Percentiles rank a stretch among this genome's conserved stretches.
Evolutionary conservation across 2,329 filamentous ascomycete species (phyloP).

Genomic region (Fusarium caatingaense): DNA sequence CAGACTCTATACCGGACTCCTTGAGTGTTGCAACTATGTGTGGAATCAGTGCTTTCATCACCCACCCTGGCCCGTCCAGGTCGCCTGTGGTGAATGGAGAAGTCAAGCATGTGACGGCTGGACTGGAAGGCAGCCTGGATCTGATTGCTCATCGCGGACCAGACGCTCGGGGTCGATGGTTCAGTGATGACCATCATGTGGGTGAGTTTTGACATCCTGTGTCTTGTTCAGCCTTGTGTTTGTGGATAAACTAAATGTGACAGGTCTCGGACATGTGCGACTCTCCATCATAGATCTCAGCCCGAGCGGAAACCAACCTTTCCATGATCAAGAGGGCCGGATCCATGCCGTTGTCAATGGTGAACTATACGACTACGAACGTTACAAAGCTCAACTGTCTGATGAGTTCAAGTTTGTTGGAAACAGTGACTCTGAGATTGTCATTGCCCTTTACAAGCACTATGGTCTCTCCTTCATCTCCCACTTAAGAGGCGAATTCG

Average conservation of each 20-base stretch:
- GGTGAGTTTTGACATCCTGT: neutral
- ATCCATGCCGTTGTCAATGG: constrained; percentile 3
- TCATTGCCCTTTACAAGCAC: constrained; percentile 7
- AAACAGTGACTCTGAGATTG: constrained; percentile 10
- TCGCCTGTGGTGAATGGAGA: neutral
- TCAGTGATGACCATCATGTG: neutral
- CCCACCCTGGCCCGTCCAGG: neutral
- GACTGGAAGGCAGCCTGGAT: constrained; percentile 2
- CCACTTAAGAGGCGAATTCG: neutral
- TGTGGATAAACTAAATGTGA: no score
- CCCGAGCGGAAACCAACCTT: neutral
- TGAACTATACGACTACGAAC: constrained; percentile 1
- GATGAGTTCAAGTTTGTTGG: constrained; percentile 3
- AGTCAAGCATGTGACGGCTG: neutral
- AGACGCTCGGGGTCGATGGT: constrained; percentile 7
- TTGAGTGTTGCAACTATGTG: neutral
- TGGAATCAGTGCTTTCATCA: constrained; percentile 9
- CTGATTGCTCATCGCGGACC: constrained; percentile 7
- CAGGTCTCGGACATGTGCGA: constrained; percentile 8
- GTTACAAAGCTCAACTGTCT: neutral
- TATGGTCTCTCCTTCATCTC: constrained; percentile 5
- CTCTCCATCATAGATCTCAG: constrained; percentile 8
- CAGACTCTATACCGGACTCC: neutral
- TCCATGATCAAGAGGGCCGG: neutral
- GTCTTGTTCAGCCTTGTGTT: neutral